Evolutionary conservation across 805 yeast genomes (phyloP).

Genomic region (Spathaspora hagerdaliae): DNA sequence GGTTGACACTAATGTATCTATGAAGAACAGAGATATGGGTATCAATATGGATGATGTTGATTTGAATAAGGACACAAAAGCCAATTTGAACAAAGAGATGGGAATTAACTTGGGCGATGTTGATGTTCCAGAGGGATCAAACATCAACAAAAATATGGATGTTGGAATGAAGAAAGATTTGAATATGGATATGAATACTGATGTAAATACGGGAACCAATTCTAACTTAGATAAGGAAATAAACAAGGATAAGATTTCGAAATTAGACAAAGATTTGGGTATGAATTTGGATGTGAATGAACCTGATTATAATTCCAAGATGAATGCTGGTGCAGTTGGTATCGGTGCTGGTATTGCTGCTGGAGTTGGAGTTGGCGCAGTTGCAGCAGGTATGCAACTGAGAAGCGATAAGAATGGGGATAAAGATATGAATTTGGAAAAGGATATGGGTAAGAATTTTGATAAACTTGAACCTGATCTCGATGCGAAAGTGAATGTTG

Average conservation of each 20-base stretch:
- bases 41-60: not conserved
- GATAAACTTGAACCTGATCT: not conserved
- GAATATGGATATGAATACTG: not conserved
- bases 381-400: not conserved
- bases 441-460: not conserved
- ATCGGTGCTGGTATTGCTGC: conserved; percentile 5
- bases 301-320: not conserved
- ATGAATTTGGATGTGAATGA: not conserved
- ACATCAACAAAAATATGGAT: not conserved
- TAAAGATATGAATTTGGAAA: not conserved
- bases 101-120: not conserved
- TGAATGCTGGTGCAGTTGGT: conserved; percentile 1
- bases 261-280: not conserved
- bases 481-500: not conserved
- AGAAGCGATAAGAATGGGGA: not conserved
- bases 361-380: not conserved
- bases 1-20: not conserved
- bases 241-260: not conserved
- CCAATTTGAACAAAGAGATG: not conserved
- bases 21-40: not conserved
- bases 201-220: not conserved
- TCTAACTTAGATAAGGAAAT: not conserved
- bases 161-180: not conserved
- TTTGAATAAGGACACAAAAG: not conserved
- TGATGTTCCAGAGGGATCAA: not conserved